Conservation (phyloP, 176 grass and related monocot genomes). For the Rhynchospora breviuscula region DNA sequence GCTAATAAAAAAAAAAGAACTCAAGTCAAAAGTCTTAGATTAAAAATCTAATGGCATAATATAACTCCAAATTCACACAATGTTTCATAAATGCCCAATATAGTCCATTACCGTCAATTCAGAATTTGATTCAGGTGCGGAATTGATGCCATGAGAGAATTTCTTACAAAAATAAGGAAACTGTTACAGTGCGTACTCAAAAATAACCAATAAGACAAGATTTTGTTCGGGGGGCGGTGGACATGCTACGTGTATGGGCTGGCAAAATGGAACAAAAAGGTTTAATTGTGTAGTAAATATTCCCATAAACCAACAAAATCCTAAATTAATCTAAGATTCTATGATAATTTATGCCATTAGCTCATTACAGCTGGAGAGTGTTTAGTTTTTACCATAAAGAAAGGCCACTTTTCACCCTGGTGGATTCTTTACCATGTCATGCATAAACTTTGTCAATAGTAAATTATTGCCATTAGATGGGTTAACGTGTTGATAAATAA, state of each 20-base stretch:
- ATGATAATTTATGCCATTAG: background rate
- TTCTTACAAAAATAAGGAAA: background rate
- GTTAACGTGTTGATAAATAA: background rate
- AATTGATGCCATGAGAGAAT: background rate
- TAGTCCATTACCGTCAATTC: background rate
- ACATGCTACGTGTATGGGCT: constrained; percentile 1
- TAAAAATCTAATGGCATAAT: too few species aligned
- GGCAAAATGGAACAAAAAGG: too few species aligned
- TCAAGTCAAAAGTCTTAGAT: too few species aligned
- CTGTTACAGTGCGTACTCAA: background rate
- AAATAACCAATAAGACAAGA: background rate
- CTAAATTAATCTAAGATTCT: constrained; percentile 9
- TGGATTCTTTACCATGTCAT: background rate
- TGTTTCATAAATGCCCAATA: too few species aligned
- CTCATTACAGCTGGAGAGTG: constrained; percentile 7
- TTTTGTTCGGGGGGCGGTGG: background rate
- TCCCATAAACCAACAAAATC: background rate
- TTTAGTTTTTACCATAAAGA: background rate
- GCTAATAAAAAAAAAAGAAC: too few species aligned
- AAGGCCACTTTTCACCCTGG: background rate
- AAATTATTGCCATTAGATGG: background rate
- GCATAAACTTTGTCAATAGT: background rate
- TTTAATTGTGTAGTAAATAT: constrained; percentile 7
- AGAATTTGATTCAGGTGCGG: background rate
- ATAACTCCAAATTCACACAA: too few species aligned